Base-by-base conservation (phyloP, 169 alveolate species). In the Fabrea salina region DNA sequence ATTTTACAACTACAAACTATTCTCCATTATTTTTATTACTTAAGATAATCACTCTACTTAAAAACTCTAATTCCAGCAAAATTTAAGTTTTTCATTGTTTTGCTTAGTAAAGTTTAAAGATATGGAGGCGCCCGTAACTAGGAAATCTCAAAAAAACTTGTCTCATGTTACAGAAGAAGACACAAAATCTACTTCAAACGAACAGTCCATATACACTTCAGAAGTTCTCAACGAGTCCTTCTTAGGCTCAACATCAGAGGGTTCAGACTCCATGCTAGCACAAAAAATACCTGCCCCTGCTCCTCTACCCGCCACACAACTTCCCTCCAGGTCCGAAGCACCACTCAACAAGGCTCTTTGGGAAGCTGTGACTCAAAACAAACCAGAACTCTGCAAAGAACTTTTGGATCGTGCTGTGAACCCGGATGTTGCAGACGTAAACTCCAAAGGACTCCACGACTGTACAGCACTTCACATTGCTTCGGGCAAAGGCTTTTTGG, bases 401-500 rank as follows among this genome's bases (percentile, higher is more conserved):
- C 35, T 39, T 37, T 41, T 66, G 16, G 57, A 40, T 66, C 37
- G 13, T 37, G 76, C 54, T 32, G n/a, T 66, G n/a, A 25, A 37
- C 13, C 39, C 25, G 32, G 76, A 66, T 66, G 56, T 32, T 32
- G 76, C 76, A 32, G 89, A 84, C 56, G 67, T 77, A 19, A 84
- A 84, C 74, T 49, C 70, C 35, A 56, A 79, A 67, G 89, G 75
- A 54, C 22, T 27, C 3, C 71, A 79, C 30, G 67, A 66, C 53
- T 54, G 67, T 43, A 79, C 86, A 43, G 83, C 86, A 27, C 41
- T 84, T 3, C 90, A 84, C 80, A 43, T 79, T 39, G 86, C 90
- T n/a, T 51, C 81, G 4, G 47, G 40, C 16, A 32, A 53, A 58
- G 86, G 82, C 16, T 27, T 68, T n/a, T 30, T 70, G 47, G 66